Conservation (phyloP, 148 eudicot species). For the Gaultheria prostrata region DNA sequence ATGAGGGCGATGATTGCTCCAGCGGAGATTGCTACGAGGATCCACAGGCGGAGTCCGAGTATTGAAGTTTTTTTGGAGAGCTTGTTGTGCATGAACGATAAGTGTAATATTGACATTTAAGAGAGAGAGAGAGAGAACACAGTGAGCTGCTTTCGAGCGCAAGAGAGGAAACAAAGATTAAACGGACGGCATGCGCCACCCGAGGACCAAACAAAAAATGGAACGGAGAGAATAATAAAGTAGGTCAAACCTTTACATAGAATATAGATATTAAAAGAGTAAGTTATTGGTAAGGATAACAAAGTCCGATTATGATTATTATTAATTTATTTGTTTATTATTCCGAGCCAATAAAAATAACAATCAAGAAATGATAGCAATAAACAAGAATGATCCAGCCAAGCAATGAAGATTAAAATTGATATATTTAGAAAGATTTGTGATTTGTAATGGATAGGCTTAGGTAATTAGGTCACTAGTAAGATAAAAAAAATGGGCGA, state of each 20-base stretch:
- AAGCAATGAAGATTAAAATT: not conserved
- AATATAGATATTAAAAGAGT: not conserved
- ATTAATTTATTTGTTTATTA: too few species aligned
- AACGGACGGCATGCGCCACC: too few species aligned
- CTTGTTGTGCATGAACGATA: slow-evolving; percentile 57
- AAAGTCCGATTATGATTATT: not conserved
- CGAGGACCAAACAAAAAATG: too few species aligned
- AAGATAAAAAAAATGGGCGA: not conserved
- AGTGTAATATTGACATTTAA: slow-evolving; percentile 63
- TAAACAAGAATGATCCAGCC: not conserved
- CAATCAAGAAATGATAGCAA: not conserved
- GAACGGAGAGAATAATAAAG: not conserved
- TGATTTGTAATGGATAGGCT: not conserved
- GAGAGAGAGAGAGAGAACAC: slow-evolving; percentile 40
- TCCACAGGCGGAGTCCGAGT: slow-evolving; percentile 86
- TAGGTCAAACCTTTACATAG: not conserved
- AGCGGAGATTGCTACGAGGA: slow-evolving; percentile 77
- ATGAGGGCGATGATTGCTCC: slow-evolving; percentile 73
- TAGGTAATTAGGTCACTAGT: not conserved
- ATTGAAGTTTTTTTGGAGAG: slow-evolving; percentile 83
- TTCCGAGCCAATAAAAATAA: too few species aligned
- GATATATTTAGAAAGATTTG: not conserved
- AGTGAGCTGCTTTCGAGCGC: not conserved
- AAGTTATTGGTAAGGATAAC: not conserved
- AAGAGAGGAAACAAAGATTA: too few species aligned